Evolutionary conservation across 331 rosid genomes (phyloP), one percentile per base, ranked within the genome.

Genomic region (Rosa hybrid): DNA sequence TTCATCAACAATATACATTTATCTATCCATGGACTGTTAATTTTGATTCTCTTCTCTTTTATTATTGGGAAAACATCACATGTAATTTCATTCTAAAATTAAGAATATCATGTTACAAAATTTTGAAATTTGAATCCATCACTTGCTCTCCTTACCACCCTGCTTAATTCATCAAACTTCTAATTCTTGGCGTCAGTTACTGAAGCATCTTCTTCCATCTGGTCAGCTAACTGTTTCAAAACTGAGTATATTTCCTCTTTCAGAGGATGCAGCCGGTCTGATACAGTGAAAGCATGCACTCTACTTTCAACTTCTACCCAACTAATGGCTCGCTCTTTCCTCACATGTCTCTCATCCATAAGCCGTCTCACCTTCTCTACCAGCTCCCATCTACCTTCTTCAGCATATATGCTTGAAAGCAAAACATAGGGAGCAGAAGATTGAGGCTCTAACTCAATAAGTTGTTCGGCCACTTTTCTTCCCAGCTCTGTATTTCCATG

Each of bases 321-420:
- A 84, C 92, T 90, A 41, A 86, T 39, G 12, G 87, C 87, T 12
- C 72, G 85, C 65, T 84, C 90, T 83, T 90, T 83, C 77, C 71
- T 82, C 63, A 84, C 85, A 11, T 63, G 82, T 75, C 90, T 87
- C 81, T 83, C 88, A 44, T 90, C 81, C 92, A 87, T 87, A 30
- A 85, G 83, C 30, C 30, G 30, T 27, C 30, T 27, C 30, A 27
- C 30, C 30, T 27, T 27, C 30, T 1, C 30, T 27, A 27, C 30
- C 30, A 27, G 30, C 30, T 1, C 1, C 30, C 30, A 27, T 1
- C 30, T 27, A 27, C 30, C 30, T 27, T 27, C 87, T 16, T 81
- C 81, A 30, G 89, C 95, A 81, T 91, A 86, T 76, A 89, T 84
- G 76, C 92, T 84, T 25, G 94, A 86, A 78, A 89, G 94, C 53